These are phyloP conservation scores for Setaria italica DNA, from an alignment of 202 grass and related monocot species.

Conservation along the genomic window DNA sequence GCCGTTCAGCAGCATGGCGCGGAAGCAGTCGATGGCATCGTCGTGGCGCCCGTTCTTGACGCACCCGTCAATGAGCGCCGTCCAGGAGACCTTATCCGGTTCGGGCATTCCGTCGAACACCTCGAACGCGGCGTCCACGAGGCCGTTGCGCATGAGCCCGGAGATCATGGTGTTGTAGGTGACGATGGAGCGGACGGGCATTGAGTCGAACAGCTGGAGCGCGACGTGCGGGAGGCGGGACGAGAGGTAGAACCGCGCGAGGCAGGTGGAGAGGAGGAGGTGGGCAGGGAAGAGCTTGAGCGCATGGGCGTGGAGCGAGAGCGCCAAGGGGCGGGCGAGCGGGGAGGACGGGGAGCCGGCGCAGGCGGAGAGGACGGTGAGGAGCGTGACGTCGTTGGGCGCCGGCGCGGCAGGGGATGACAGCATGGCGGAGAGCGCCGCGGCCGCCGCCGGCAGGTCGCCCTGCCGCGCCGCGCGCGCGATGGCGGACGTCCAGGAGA, in stretches of 20 bases:
- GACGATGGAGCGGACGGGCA: constrained; percentile 45
- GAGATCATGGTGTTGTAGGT: constrained; percentile 78
- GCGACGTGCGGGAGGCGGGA: constrained; percentile 59
- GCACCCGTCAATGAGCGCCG: constrained; percentile 71
- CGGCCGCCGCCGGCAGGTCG: constrained; percentile 43
- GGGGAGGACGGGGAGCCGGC: constrained; percentile 56
- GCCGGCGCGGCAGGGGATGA: constrained; percentile 59
- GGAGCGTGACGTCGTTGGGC: constrained; percentile 54
- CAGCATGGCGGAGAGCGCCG: constrained; percentile 50
- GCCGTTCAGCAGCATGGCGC: constrained; percentile 55
- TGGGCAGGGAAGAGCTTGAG: constrained; percentile 61
- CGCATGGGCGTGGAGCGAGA: constrained; percentile 46
- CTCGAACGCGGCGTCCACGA: constrained; percentile 42
- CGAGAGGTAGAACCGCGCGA: constrained; percentile 54
- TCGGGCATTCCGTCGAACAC: constrained; percentile 66
- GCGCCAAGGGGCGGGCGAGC: constrained; percentile 32
- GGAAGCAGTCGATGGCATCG: constrained; percentile 64
- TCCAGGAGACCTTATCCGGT: constrained; percentile 71
- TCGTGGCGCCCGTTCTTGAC: constrained; percentile 57
- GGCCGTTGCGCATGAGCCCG: constrained; percentile 41
- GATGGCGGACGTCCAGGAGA: constrained; percentile 65
- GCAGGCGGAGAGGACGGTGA: constrained; percentile 52
- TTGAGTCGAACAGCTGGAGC: constrained; percentile 49
- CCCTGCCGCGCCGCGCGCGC: constrained; percentile 55
- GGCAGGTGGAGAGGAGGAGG: constrained; percentile 57